Evolutionary conservation across 805 yeast genomes (phyloP).

Genomic region (Metschnikowia cerradonensis): DNA sequence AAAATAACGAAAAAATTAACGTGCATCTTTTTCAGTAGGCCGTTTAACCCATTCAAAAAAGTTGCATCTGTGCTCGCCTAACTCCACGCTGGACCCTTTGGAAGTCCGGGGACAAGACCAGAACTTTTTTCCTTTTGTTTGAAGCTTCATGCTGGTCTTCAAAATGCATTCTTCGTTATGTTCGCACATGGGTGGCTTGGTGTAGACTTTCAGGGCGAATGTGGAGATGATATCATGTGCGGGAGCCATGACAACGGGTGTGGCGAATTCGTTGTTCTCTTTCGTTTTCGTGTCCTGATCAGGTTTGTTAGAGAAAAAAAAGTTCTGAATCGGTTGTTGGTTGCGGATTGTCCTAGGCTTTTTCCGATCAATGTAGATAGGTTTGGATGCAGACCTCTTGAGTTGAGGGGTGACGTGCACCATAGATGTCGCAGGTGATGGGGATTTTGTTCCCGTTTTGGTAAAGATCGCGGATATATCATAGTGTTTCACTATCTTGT

Average conservation of each 20-base stretch:
- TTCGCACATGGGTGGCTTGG: slow-evolving; percentile 25
- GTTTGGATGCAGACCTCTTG: neutral
- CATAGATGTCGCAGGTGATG: neutral
- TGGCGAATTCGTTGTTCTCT: neutral
- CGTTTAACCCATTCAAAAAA: slow-evolving; percentile 18
- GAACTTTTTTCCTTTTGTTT: slow-evolving; percentile 28
- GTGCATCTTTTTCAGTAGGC: neutral
- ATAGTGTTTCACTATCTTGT: slow-evolving; percentile 21
- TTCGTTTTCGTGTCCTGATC: neutral
- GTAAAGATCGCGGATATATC: slow-evolving; percentile 34
- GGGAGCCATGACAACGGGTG: neutral
- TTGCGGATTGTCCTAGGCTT: neutral
- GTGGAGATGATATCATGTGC: slow-evolving; percentile 5
- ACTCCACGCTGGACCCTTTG: slow-evolving; percentile 12
- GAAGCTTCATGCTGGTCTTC: slow-evolving; percentile 25
- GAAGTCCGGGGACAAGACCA: slow-evolving; percentile 27
- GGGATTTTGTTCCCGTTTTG: slow-evolving; percentile 2
- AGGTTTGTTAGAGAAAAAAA: slow-evolving; percentile 16
- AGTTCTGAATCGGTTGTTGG: slow-evolving; percentile 25
- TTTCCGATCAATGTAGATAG: slow-evolving; percentile 6
- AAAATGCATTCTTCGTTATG: slow-evolving; percentile 26
- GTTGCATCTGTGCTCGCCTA: slow-evolving; percentile 17
- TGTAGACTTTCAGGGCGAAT: slow-evolving; percentile 17
- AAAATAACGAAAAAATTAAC: neutral
- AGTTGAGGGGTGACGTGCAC: neutral